These are phyloP conservation scores for Speleostelium caveatum DNA, from an alignment of 78 protist species.

Conservation along the genomic window DNA sequence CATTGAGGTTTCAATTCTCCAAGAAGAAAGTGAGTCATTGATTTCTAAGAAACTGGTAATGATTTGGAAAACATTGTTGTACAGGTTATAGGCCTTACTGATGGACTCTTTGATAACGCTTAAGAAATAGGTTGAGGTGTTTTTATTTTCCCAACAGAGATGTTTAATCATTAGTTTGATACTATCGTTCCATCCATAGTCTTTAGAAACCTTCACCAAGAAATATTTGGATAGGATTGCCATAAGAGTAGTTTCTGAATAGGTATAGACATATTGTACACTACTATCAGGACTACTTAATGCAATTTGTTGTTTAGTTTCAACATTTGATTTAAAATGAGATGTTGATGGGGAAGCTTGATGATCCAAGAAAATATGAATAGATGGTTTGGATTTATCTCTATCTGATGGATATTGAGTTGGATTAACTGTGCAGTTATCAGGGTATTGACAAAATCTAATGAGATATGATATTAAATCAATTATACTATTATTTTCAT, in stretches of 20 bases:
- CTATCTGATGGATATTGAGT: constrained; percentile 61
- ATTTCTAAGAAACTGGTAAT: constrained; percentile 27
- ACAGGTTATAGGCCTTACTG: constrained; percentile 16
- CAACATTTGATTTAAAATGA: not conserved
- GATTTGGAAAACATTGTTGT: not conserved
- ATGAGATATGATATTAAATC: constrained; percentile 44
- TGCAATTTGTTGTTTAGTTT: not conserved
- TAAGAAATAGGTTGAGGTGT: constrained; percentile 14
- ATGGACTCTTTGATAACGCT: constrained; percentile 46
- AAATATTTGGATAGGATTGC: constrained; percentile 34
- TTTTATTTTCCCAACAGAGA: constrained; percentile 47
- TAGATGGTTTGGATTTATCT: constrained; percentile 30
- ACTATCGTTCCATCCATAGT: constrained; percentile 62
- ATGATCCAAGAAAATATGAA: constrained; percentile 19
- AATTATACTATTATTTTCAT: constrained; percentile 37
- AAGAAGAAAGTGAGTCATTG: constrained; percentile 10
- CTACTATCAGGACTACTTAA: not conserved
- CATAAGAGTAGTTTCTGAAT: constrained; percentile 18
- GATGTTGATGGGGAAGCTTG: not conserved
- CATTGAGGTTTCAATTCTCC: constrained; percentile 72
- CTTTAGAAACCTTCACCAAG: constrained; percentile 51
- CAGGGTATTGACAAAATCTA: constrained; percentile 29
- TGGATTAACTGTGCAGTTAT: not conserved
- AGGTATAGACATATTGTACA: not conserved
- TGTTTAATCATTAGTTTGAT: constrained; percentile 16